Evolutionary conservation across 1,139 yeast species (phyloP).

Genomic region (Ashbya aceris): DNA sequence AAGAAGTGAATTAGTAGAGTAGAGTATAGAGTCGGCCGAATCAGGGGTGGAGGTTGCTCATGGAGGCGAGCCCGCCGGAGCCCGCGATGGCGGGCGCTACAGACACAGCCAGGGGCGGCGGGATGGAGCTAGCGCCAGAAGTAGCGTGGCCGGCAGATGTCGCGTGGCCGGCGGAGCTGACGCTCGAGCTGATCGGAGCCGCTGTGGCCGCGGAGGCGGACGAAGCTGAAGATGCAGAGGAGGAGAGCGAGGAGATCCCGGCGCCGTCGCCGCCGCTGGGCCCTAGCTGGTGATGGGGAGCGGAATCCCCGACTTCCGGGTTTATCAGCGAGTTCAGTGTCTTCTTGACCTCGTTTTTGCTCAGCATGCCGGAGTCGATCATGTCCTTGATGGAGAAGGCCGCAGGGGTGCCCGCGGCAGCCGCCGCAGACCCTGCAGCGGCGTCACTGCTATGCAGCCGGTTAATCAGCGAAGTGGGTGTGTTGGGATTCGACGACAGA

Average conservation of each 20-base stretch:
- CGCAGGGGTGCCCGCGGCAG: constrained; percentile 4
- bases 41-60: constrained; percentile 2
- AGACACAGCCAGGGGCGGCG: constrained; percentile 4
- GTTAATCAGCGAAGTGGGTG: background rate
- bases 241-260: constrained; percentile 1
- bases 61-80: constrained; percentile 1
- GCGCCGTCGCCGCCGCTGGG: background rate
- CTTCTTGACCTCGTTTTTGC: constrained; percentile 26
- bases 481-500: background rate
- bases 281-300: background rate
- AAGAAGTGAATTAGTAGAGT: no score
- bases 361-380: constrained; percentile 21
- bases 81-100: constrained; percentile 3
- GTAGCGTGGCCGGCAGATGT: background rate
- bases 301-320: background rate
- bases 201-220: background rate
- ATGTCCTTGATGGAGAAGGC: constrained; percentile 19
- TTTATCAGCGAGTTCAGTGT: constrained; percentile 22
- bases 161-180: background rate
- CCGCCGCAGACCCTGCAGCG: constrained; percentile 2
- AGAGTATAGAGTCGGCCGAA: background rate
- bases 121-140: background rate
- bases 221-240: constrained; percentile 3
- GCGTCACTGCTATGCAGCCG: background rate
- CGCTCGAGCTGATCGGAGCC: background rate